Conservation (phyloP, 805 yeast species). For the Priceomyces medius region DNA sequence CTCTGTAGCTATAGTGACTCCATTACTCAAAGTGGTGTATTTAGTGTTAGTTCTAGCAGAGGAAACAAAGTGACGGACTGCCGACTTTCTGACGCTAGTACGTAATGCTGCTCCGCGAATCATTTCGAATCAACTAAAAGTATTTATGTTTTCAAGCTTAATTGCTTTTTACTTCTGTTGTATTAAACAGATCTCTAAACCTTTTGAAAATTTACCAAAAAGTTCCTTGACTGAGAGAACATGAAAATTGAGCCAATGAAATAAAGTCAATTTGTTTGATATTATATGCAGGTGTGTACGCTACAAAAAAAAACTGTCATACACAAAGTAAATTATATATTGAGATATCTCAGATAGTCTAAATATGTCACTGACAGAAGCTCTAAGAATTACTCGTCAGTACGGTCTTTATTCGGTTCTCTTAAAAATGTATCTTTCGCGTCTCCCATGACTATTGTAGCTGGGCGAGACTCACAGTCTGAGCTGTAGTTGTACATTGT, state of each 20-base stretch:
- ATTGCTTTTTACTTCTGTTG: constrained; percentile 1
- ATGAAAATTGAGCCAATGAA: constrained; percentile 8
- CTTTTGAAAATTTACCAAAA: constrained; percentile 1
- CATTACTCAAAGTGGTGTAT: constrained; percentile 71
- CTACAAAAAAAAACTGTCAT: neutral
- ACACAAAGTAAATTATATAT: neutral
- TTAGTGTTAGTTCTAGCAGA: constrained; percentile 59
- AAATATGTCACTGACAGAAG: neutral
- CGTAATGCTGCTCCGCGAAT: constrained; percentile 43
- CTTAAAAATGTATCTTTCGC: neutral
- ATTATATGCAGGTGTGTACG: constrained; percentile 6
- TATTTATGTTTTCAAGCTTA: neutral
- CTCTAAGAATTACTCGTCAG: neutral
- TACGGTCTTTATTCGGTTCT: neutral
- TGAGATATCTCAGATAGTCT: neutral
- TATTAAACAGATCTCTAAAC: neutral
- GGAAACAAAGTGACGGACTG: constrained; percentile 57
- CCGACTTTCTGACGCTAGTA: constrained; percentile 24
- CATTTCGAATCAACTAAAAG: constrained; percentile 23
- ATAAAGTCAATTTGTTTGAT: constrained; percentile 5
- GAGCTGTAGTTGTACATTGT: constrained; percentile 9
- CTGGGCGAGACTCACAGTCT: constrained; percentile 1
- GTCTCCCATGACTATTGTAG: neutral
- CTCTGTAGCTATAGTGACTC: constrained; percentile 72
- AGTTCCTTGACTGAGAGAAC: constrained; percentile 6